Percentiles rank a stretch among this genome's conserved stretches.
Evolutionary conservation across 2,329 filamentous ascomycete species (phyloP).

Genomic region (Diaporthe citri): DNA sequence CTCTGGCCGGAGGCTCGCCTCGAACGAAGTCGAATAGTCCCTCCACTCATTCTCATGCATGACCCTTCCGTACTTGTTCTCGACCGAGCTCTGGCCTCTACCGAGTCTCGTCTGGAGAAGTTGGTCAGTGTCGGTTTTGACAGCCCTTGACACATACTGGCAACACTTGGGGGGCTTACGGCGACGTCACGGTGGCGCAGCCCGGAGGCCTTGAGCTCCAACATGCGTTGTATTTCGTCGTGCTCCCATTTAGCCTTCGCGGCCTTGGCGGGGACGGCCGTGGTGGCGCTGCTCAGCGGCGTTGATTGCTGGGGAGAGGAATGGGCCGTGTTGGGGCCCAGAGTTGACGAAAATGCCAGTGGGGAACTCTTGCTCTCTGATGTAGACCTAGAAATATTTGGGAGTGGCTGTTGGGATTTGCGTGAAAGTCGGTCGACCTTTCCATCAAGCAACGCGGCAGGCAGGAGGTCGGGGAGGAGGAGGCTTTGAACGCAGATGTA

Average conservation of each 20-base stretch:
- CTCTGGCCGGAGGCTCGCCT: not conserved
- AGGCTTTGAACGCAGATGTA: constrained; percentile 29
- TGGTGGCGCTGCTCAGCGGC: not conserved
- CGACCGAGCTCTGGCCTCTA: constrained; percentile 25
- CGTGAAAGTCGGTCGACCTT: not conserved
- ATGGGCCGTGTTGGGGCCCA: no score
- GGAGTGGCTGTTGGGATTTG: rapidly evolving
- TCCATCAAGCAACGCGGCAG: not conserved
- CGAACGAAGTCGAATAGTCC: not conserved
- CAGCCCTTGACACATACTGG: not conserved
- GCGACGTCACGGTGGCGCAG: constrained; percentile 21
- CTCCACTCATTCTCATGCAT: constrained; percentile 7
- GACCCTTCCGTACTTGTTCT: constrained; percentile 37
- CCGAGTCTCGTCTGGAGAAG: constrained; percentile 18
- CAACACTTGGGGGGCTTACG: not conserved
- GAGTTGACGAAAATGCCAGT: not conserved
- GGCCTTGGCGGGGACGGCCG: not conserved
- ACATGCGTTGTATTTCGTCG: constrained; percentile 22
- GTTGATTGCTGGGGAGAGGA: not conserved
- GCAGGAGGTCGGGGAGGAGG: not conserved
- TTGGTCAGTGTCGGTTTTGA: not conserved
- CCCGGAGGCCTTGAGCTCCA: constrained; percentile 20
- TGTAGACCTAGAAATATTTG: not conserved
- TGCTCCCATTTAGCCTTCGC: constrained; percentile 21
- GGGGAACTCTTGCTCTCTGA: not conserved